These are phyloP conservation scores for Penicillium ucsense DNA, from an alignment of 495 filamentous ascomycete species.

Conservation along the genomic window DNA sequence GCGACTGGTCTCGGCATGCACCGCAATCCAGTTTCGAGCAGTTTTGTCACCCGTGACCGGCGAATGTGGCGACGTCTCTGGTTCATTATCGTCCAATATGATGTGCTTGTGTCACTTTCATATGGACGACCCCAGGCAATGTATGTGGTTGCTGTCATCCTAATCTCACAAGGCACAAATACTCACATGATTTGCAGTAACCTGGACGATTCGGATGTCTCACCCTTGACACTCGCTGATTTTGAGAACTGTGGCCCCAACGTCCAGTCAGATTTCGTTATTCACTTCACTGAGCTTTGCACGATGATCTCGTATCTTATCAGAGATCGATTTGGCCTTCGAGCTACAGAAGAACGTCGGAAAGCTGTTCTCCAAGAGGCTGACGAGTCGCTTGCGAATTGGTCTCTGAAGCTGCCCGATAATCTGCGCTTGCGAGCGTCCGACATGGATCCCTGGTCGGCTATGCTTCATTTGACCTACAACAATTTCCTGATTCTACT, in stretches of 20 bases:
- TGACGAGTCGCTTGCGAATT: conserved; percentile 36
- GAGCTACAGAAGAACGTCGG: conserved; percentile 29
- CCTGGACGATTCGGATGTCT: conserved; percentile 40
- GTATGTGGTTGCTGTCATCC: conserved; percentile 15
- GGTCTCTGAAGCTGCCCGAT: conserved; percentile 37
- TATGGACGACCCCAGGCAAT: conserved; percentile 42
- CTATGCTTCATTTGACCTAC: conserved; percentile 41
- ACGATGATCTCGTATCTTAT: conserved; percentile 39
- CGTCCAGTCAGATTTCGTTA: conserved; percentile 34
- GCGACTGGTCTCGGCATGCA: conserved; percentile 43
- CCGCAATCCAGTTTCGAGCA: conserved; percentile 35
- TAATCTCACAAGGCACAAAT: neutral
- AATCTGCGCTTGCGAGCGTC: conserved; percentile 33
- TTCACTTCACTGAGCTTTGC: conserved; percentile 37
- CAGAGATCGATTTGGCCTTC: conserved; percentile 33
- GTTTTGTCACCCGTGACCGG: conserved; percentile 32
- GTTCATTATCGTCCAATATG: conserved; percentile 40
- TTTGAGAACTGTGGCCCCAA: conserved; percentile 37
- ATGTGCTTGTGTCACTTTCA: conserved; percentile 39
- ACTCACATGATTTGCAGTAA: conserved; percentile 19
- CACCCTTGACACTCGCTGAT: conserved; percentile 33
- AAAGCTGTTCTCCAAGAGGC: conserved; percentile 37
- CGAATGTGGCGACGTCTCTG: conserved; percentile 40
- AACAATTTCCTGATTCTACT: conserved; percentile 43
- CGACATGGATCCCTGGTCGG: conserved; percentile 39